A percentile compares a stretch with the other conserved stretches of the same genome.
These are phyloP conservation scores for Persicaria maculosa DNA, from an alignment of 148 eudicot genomes.

Conservation along the genomic window DNA sequence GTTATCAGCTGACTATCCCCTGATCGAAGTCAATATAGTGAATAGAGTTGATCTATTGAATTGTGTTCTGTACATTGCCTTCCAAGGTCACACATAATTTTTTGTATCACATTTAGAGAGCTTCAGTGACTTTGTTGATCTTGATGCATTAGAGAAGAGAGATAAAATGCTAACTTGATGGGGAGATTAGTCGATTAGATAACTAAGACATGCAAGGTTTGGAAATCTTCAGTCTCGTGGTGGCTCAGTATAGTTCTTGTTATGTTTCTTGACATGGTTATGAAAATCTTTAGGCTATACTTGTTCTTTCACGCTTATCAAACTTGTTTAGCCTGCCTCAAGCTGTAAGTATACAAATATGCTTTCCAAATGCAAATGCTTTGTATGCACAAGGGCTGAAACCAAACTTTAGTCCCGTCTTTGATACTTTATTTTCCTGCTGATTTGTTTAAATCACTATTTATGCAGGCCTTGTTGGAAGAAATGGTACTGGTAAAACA, in stretches of 20 bases:
- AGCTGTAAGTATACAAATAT: neutral
- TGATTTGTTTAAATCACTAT: neutral
- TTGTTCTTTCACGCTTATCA: neutral
- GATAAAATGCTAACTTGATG: neutral
- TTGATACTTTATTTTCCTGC: neutral
- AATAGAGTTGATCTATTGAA: neutral
- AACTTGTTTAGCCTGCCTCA: neutral
- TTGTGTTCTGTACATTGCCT: neutral
- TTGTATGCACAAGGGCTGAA: too few relatives aligned
- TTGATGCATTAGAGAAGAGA: neutral
- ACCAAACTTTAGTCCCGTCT: neutral
- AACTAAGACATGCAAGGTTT: neutral
- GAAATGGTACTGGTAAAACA: slow-evolving; percentile 99
- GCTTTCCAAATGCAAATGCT: too few relatives aligned
- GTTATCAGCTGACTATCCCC: neutral
- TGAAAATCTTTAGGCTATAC: neutral
- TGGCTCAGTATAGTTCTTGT: neutral
- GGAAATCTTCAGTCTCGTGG: neutral
- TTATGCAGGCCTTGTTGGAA: slow-evolving; percentile 86
- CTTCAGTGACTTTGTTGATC: neutral
- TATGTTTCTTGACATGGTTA: neutral
- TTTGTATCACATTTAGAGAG: neutral
- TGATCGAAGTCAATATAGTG: neutral
- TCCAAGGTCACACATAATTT: neutral
- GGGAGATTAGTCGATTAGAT: neutral